Base-by-base conservation (phyloP, 192 early-diverging fungal genomes). In the Entomortierella chlamydospora region DNA sequence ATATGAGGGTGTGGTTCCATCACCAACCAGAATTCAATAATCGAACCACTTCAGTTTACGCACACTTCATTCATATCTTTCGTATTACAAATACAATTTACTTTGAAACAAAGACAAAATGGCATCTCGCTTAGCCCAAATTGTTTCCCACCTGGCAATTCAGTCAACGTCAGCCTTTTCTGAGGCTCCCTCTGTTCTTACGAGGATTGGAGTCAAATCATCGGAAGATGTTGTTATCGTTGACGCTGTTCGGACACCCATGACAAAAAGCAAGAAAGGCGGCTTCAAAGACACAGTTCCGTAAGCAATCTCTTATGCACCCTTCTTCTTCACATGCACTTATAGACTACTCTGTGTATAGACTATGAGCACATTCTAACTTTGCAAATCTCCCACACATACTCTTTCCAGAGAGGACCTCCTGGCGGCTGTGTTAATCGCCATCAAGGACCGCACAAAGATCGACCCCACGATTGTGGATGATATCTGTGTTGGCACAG, bases 401-500 rank as follows among this genome's bases (percentile, higher is more conserved):
- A 25, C 45, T 17, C 50, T 20, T 63, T 51, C 28, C 13, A 76
- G 73, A 23, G 91, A 92, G 73, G 90, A 89, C 33, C 85, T 97
- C 1, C 81, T 97, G 55, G 92, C 93, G 30, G 85, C 87, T 15
- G 89, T 91, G 26, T 86, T 97, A 54, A 93, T 91, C 67, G 93
- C 89, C 31, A 77, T 92, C 26, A 79, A 93, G 25, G 89, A 92
- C 37, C 83, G 91, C 56, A 89, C 91, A 56, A 89, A 91, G 45
- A 91, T 97, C 61, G 94, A 97, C 72, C 93, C 95, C 9, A 81
- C 85, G 18, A 72, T 94, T 30, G 93, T 97, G 23, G 87, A 97
- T 65, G 96, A 97, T 65, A 92, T 97, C 62, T 93, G 93, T 82
- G 94, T 97, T 23, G 96, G 96, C 59, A 97, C 92, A 54, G 96